These are phyloP conservation scores for Nymphaea colorata DNA, from an alignment of 164 flowering plant species.

Conservation along the genomic window DNA sequence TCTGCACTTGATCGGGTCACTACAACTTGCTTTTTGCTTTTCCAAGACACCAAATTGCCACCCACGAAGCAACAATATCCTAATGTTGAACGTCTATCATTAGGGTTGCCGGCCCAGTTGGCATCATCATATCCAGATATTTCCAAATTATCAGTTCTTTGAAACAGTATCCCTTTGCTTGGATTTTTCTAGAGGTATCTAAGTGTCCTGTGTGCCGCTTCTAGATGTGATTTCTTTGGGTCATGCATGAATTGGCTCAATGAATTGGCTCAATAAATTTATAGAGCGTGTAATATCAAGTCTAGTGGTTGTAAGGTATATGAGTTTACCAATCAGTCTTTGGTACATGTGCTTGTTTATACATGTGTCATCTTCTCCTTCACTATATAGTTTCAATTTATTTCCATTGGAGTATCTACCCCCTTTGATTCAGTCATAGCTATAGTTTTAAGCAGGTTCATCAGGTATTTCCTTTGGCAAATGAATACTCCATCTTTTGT, in stretches of 20 bases:
- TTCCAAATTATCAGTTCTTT: background rate
- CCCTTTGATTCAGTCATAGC: background rate
- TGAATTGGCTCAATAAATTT: background rate
- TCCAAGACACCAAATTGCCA: too few species aligned
- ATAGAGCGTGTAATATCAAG: background rate
- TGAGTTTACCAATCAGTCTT: background rate
- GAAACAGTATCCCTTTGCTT: background rate
- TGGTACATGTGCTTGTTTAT: background rate
- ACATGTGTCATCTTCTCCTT: background rate
- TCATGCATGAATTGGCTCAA: background rate
- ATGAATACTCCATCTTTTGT: background rate
- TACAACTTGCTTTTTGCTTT: too few species aligned
- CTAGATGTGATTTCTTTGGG: background rate
- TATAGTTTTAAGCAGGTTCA: background rate
- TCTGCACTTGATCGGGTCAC: too few species aligned
- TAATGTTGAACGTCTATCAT: too few species aligned
- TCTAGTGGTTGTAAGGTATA: background rate
- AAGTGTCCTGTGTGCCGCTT: background rate
- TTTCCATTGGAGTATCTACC: background rate
- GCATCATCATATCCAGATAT: background rate
- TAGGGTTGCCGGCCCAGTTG: background rate
- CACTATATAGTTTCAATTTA: background rate
- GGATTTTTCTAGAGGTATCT: background rate
- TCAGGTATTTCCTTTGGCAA: background rate
- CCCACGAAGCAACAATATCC: too few species aligned